Conservation (phyloP, 805 yeast species). For the Metschnikowia gruessii region DNA sequence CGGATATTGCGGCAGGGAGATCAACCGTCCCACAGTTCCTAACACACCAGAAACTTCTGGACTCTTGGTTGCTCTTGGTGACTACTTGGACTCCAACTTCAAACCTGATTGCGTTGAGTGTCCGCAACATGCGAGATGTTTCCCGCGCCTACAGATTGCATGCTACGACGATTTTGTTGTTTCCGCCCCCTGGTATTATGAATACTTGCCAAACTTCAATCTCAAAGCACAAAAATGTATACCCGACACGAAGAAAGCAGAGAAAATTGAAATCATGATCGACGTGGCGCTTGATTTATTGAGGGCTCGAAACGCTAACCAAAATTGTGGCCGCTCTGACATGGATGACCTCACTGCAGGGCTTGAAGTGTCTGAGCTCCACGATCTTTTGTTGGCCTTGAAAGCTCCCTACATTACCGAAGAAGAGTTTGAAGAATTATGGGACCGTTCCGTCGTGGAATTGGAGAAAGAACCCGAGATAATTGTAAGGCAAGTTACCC, state of each 20-base stretch:
- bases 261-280: slow-evolving; percentile 62
- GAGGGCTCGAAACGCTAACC: slow-evolving; percentile 64
- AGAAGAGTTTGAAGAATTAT: slow-evolving; percentile 71
- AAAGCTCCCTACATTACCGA: slow-evolving; percentile 48
- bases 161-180: slow-evolving; percentile 69
- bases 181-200: slow-evolving; percentile 50
- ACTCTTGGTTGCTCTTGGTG: slow-evolving; percentile 39
- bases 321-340: slow-evolving; percentile 52
- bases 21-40: slow-evolving; percentile 43
- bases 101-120: slow-evolving; percentile 72
- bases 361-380: slow-evolving; percentile 47
- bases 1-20: slow-evolving; percentile 76
- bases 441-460: slow-evolving; percentile 62
- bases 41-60: slow-evolving; percentile 25
- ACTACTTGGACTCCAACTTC: slow-evolving; percentile 40
- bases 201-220: slow-evolving; percentile 57
- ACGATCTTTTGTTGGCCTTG: slow-evolving; percentile 47
- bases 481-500: slow-evolving; percentile 71
- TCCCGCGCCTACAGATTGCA: slow-evolving; percentile 51
- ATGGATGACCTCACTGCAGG: slow-evolving; percentile 49
- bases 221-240: slow-evolving; percentile 55
- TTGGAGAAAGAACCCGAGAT: slow-evolving; percentile 66
- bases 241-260: slow-evolving; percentile 69
- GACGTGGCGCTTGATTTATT: slow-evolving; percentile 64
- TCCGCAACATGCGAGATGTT: slow-evolving; percentile 79